Evolutionary conservation across 352 stramenopile species (phyloP).

Genomic region (Pythium coloratum): DNA sequence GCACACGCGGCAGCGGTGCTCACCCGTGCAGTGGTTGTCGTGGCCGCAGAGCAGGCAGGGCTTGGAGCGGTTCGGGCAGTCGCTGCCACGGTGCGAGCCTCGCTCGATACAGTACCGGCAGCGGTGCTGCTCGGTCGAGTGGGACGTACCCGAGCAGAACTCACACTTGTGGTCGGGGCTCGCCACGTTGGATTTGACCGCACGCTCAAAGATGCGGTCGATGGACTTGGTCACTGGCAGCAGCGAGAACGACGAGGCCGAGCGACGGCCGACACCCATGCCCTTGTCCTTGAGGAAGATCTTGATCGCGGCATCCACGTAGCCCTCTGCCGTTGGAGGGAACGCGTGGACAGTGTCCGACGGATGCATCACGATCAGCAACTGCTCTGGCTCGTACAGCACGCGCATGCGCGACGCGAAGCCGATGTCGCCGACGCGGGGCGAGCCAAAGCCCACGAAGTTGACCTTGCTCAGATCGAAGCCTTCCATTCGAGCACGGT

Average conservation of each 20-base stretch:
- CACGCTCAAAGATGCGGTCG: slow-evolving; percentile 72
- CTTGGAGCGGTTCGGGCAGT: slow-evolving; percentile 73
- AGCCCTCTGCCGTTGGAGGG: slow-evolving; percentile 77
- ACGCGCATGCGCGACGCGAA: slow-evolving; percentile 73
- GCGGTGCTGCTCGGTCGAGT: slow-evolving; percentile 70
- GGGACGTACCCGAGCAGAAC: slow-evolving; percentile 63
- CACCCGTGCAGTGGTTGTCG: slow-evolving; percentile 73
- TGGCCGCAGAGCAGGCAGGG: slow-evolving; percentile 72
- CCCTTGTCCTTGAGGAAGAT: slow-evolving; percentile 81
- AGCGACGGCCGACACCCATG: slow-evolving; percentile 61
- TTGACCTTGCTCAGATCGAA: slow-evolving; percentile 80
- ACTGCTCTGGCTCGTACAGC: slow-evolving; percentile 75
- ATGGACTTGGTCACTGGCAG: slow-evolving; percentile 75
- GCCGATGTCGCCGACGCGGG: slow-evolving; percentile 72
- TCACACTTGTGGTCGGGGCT: slow-evolving; percentile 42
- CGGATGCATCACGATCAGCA: slow-evolving; percentile 85
- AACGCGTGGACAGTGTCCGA: slow-evolving; percentile 83
- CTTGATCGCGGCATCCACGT: slow-evolving; percentile 78
- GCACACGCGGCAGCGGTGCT: slow-evolving; percentile 81
- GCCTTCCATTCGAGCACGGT: slow-evolving; percentile 72
- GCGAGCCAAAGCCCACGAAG: slow-evolving; percentile 83
- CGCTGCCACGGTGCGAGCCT: slow-evolving; percentile 66
- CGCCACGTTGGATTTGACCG: slow-evolving; percentile 46
- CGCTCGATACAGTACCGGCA: slow-evolving; percentile 84
- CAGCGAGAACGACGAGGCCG: slow-evolving; percentile 70